phyloP scores from a whole-genome alignment of 2,329 filamentous ascomycete genomes.

The Fusarium duplospermum region DNA sequence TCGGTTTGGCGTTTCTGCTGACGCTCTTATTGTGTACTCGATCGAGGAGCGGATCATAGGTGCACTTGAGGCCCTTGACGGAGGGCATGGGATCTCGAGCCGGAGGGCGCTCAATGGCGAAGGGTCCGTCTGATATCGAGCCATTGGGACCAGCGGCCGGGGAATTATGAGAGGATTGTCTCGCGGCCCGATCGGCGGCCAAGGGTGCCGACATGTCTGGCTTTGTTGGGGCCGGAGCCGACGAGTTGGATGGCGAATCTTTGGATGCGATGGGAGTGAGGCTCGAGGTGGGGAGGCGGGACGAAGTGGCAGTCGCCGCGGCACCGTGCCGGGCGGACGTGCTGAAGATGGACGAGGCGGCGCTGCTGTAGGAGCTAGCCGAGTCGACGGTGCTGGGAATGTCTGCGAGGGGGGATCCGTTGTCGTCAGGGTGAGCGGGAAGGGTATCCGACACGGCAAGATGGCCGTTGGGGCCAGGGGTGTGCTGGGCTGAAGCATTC shows the following conservation, averaged over 20 bases:
- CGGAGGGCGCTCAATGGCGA: slow-evolving; percentile 57
- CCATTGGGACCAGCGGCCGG: slow-evolving; percentile 47
- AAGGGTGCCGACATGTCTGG: slow-evolving; percentile 66
- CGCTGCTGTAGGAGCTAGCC: slow-evolving; percentile 77
- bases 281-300: slow-evolving; percentile 57
- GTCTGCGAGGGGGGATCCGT: slow-evolving; percentile 71
- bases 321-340: slow-evolving; percentile 55
- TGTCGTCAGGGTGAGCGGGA: slow-evolving; percentile 60
- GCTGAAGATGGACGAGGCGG: slow-evolving; percentile 78
- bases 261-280: slow-evolving; percentile 63
- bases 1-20: slow-evolving; percentile 69
- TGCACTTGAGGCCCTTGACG: slow-evolving; percentile 68
- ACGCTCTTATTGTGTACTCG: slow-evolving; percentile 60
- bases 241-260: slow-evolving; percentile 64
- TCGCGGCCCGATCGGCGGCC: slow-evolving; percentile 54
- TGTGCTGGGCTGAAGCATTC: slow-evolving; percentile 36
- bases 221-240: slow-evolving; percentile 62
- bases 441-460: slow-evolving; percentile 42
- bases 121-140: slow-evolving; percentile 50
- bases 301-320: slow-evolving; percentile 52
- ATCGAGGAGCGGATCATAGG: slow-evolving; percentile 70
- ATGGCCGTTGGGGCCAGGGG: slow-evolving; percentile 30
- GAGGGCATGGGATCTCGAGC: slow-evolving; percentile 67
- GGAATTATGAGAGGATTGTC: slow-evolving; percentile 42
- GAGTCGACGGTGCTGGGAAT: slow-evolving; percentile 78